phyloP scores from a whole-genome alignment of 257 asterid species.

The Linaria vulgaris region DNA sequence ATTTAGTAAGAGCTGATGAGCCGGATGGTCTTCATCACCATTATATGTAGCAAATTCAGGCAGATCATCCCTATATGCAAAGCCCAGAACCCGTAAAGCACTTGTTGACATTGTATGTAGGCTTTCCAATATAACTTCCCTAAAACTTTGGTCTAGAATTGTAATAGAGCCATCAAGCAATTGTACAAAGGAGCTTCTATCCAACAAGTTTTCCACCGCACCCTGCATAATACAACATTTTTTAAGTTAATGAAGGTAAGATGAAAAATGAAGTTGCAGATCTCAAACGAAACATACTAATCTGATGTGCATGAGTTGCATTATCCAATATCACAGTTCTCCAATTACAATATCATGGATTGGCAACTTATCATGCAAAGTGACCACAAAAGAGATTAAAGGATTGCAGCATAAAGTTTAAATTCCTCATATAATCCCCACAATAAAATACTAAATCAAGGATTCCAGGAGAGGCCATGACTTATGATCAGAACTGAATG shows the following conservation, averaged over 20 bases:
- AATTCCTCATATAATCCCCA: conserved; percentile 19
- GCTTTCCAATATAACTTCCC: conserved; percentile 58
- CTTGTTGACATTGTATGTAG: conserved; percentile 77
- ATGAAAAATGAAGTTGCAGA: neutral
- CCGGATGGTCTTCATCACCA: conserved; percentile 96
- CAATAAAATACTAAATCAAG: neutral
- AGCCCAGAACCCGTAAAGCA: conserved; percentile 89
- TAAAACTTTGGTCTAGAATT: conserved; percentile 52
- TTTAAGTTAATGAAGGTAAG: conserved; percentile 13
- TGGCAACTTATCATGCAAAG: neutral
- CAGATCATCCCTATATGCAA: conserved; percentile 77
- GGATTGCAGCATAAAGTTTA: neutral
- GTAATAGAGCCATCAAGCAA: conserved; percentile 75
- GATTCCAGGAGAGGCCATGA: neutral
- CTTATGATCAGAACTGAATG: neutral
- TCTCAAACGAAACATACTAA: conserved; percentile 13
- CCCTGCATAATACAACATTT: conserved; percentile 53
- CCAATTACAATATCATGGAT: conserved; percentile 10
- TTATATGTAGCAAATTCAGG: conserved; percentile 71
- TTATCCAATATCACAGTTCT: neutral
- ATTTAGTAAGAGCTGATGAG: conserved; percentile 76
- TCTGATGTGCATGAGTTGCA: neutral
- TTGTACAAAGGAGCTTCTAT: conserved; percentile 88
- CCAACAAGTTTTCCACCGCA: conserved; percentile 90
- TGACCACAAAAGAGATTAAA: conserved; percentile 5